Base-by-base conservation (phyloP, 164 flowering plant species). In the Taxillus chinensis region DNA sequence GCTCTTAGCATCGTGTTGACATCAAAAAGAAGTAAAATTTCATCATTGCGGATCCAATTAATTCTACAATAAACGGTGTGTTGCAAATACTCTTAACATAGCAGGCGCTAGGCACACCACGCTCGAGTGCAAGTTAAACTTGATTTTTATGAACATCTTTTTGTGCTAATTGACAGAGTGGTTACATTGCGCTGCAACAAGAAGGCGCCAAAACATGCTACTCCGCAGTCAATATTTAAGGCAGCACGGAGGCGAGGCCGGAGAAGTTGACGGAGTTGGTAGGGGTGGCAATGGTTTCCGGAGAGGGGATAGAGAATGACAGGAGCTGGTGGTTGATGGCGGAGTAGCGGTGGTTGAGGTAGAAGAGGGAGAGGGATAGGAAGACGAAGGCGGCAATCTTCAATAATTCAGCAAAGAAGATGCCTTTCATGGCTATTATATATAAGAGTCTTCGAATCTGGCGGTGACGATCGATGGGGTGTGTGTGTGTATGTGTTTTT, bases 61-160 rank as follows among this genome's bases (percentile, higher is more conserved):
- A 89, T 74, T 75, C 91, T 75, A 65, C 92, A 76, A 70, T 50
- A 86, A 71, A 8, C 92, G 80, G 6, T 45, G 85, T 17, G 86
- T 83, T 38, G 84, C 84, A 69, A 89, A 83, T 40, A 71, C 92
- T 13, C 89, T 82, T 39, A 81, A 76, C 85, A 85, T 85, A 10
- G 96, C 90, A n/a, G n/a, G n/a, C n/a, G n/a, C n/a, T n/a, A 55
- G 96, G 92, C 42, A 89, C 87, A n/a, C 96, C 90, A 41, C 87
- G 84, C 75, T 89, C 92, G 6, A 89, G 75, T 38, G 90, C 90
- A 77, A 89, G 83, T 48, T 89, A 92, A 71, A 89, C 80, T 64
- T 85, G 92, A 64, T 84, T 86, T 72, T 86, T 89, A 74, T 86
- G 87, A 39, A 79, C 85, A 77, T 86, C 92, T 74, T 86, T 89